Evolutionary conservation across 805 yeast genomes (phyloP), one percentile per base, ranked within the genome.

Genomic region (Starmerella khaoyaiensis): DNA sequence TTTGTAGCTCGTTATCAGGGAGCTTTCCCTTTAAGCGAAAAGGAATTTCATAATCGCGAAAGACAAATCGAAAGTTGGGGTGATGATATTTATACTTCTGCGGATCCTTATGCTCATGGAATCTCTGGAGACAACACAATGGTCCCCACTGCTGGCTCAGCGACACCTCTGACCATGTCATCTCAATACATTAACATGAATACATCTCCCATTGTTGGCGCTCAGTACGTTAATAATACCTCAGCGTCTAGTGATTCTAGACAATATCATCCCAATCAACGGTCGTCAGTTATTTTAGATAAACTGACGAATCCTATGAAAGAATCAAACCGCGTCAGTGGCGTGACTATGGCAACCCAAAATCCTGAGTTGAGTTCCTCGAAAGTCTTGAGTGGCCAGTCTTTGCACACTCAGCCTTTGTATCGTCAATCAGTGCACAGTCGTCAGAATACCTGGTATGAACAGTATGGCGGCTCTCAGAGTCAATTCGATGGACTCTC

Each of bases 31-130:
- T 62, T 76, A 33, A 71, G 73, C 42, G 65, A 69, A 44, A 73
- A 71, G 51, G 56, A 61, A 38, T 66, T 78, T 76, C 67, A 64
- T 17, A 66, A 68, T 42, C 73, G 86, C 50, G 72, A 72, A 32
- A 68, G 73, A 33, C 71, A 70, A 41, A 73, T 82, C 45, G 96
- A 87, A 50, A 71, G 72, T 47, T 90, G 97, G 96, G 76, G 86
- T 4, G 79, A 80, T 46, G 73, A 75, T 54, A 65, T 71, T 5
- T 53, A 62, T 35, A 32, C 58, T 4, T 52, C 49, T 20, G 63
- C 56, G 2, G 30, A 15, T 4, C 36, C 36, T 4, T 20, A 29
- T 21, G 33, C 37, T 19, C 31, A 25, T 17, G 36, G 24, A 23
- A 27, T 15, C 15, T 5, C 5, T 22, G 16, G 11, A 22, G 27